Base-by-base conservation (phyloP, 805 yeast species). In the Wickerhamiella lipophila region DNA sequence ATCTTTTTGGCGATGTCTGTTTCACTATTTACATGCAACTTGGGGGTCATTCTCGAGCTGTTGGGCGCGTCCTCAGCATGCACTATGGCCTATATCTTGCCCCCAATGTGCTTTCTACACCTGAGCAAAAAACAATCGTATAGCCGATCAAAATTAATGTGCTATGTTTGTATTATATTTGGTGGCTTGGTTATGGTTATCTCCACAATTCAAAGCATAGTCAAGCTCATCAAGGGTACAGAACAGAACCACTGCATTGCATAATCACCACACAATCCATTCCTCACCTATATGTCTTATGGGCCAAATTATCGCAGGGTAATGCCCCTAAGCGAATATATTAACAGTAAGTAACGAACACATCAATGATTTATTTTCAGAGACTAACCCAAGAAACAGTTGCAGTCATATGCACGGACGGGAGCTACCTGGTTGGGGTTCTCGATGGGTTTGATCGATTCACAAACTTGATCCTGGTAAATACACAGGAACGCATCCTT, bases 21-120 rank as follows among this genome's bases (percentile, higher is more conserved):
- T 1, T 73, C 96, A 0, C 67, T 89, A 27, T 65, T 78, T 50
- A 85, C 96, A 0, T 88, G 96, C 60, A 85, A 87, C 55, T 69
- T 88, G 49, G 97, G 97, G 1, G 83, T 92, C 11, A 80, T 89
- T 25, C 69, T 88, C 36, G 96, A 89, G 60, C 70, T 88, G 2
- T 87, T 86, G 27, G 97, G 97, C 1, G 88, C 96, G 0, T 82
- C 95, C 0, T 82, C 95, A 0, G 96, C 96, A 0, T 85, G 94
- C 16, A 69, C 83, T 34, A 80, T 89, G 81, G 96, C 97, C 0
- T 88, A 84, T 61, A 85, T 88, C 19, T 67, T 88, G 15, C 97
- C 97, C 0, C 95, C 96, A 2, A 62, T 81, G 61, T 88, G 96
- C 57, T 83, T 74, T 57, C 63, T 86, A 52, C 77, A 80, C 53